Evolutionary conservation across 768 basidiomycete species (phyloP).

Genomic region (Leccinum fibrillosum): DNA sequence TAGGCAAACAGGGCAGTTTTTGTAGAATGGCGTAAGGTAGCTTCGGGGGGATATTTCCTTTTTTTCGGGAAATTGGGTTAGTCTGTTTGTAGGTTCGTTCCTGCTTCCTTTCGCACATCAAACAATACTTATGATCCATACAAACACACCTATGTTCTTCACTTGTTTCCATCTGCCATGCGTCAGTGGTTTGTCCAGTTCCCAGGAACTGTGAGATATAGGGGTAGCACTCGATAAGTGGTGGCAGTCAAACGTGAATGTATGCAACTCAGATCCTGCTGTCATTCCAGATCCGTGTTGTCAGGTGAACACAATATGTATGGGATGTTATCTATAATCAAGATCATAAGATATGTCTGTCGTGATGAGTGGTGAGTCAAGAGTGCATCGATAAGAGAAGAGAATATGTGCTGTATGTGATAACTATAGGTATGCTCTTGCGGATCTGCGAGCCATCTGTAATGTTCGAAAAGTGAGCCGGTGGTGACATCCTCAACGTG

Average conservation of each 20-base stretch:
- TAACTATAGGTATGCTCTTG: conserved; percentile 45
- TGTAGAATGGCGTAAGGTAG: too few relatives aligned
- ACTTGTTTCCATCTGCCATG: not conserved
- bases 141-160: not conserved
- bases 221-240: not conserved
- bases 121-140: too few relatives aligned
- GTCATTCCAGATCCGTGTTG: not conserved
- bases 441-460: conserved; percentile 51
- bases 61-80: not conserved
- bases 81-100: not conserved
- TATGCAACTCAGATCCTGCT: not conserved
- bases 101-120: not conserved
- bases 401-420: conserved; percentile 4
- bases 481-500: not conserved
- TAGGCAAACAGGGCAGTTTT: too few relatives aligned
- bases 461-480: not conserved
- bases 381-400: conserved; percentile 18
- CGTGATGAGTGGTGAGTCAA: conserved; percentile 31
- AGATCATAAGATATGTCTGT: conserved; percentile 29
- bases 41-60: not conserved
- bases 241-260: not conserved
- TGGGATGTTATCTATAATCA: conserved; percentile 24
- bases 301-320: not conserved
- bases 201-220: not conserved
- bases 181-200: not conserved